Evolutionary conservation across 108 stramenopile genomes (phyloP).

Genomic region (Nitzschia sp.): DNA sequence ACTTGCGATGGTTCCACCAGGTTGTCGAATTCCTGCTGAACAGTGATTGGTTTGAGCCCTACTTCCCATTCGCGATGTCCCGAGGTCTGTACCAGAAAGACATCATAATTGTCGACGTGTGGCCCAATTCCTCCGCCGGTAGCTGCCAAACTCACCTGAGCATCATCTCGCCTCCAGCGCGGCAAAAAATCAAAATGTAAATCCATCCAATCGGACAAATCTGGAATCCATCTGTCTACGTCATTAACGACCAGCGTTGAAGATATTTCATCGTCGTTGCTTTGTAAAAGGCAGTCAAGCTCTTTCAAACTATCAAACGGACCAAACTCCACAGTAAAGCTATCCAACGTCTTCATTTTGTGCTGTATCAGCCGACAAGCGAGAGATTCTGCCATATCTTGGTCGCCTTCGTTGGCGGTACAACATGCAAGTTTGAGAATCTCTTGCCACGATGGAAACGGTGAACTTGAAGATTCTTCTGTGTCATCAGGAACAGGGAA

Average conservation of each 20-base stretch:
- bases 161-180: constrained; percentile 86
- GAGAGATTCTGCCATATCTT: constrained; percentile 23
- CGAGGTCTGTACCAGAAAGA: constrained; percentile 89
- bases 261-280: constrained; percentile 10
- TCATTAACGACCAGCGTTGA: constrained; percentile 82
- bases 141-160: constrained; percentile 78
- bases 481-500: constrained; percentile 34
- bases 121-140: constrained; percentile 87
- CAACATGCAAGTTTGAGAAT: constrained; percentile 49
- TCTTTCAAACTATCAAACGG: constrained; percentile 41
- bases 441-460: constrained; percentile 48
- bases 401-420: constrained; percentile 43
- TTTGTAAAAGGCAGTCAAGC: constrained; percentile 13
- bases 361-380: constrained; percentile 49
- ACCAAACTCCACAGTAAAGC: constrained; percentile 59
- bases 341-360: constrained; percentile 45
- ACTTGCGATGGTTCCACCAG: constrained; percentile 69
- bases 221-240: constrained; percentile 73
- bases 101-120: constrained; percentile 95
- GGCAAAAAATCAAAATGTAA: constrained; percentile 53
- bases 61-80: constrained; percentile 81
- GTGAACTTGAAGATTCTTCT: background rate
- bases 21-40: constrained; percentile 53
- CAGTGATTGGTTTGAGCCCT: constrained; percentile 43
- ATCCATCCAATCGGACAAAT: constrained; percentile 78